Base-by-base conservation (phyloP, 257 asterid species). In the Phtheirospermum japonicum region DNA sequence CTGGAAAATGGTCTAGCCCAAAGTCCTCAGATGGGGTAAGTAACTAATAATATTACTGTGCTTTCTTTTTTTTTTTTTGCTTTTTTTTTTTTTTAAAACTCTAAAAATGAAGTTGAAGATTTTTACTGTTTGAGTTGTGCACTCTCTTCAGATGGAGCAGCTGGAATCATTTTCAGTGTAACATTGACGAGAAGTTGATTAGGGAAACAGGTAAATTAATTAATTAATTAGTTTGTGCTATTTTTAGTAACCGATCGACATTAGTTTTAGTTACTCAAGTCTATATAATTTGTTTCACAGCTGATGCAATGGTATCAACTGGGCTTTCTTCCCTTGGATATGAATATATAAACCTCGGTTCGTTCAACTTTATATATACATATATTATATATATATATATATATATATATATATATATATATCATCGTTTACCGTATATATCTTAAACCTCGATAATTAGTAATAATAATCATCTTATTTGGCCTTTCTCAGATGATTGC, bases 1-100 rank as follows among this genome's bases (percentile, higher is more conserved):
- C 31, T 77, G 51, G 79, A 65, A 42, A 87, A 90, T 58, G 95
- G 93, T 7, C 89, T 87, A 11, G 97, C 79, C 33, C 55, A 3
- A 32, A 83, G 93, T 64, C 97, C 97, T 55, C 95, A 85, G 61
- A 85, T 90, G 96, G 97, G 97, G 97, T 90, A 76, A 71, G 49
- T 2, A 7, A 16, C 55, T 7, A 3, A 7, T 19, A n/a, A 16
- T n/a, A 46, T 6, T 13, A 16, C 2, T 46, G 53, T 46, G n/a
- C 48, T 0, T 10, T 4, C 7, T 16, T 14, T 46, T 0, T 46
- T 16, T 46, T 2, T 14, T 17, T 18, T 48, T 7, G 0, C 20
- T 45, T 14, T 36, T 6, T 36, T 36, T 2, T 36, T 1, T 36
- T 36, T 36, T 36, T 6, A n/a, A n/a, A n/a, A 36, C 11, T 36